Conservation (phyloP, 2,329 filamentous ascomycete genomes). For the Pseudocercospora crystallina region DNA sequence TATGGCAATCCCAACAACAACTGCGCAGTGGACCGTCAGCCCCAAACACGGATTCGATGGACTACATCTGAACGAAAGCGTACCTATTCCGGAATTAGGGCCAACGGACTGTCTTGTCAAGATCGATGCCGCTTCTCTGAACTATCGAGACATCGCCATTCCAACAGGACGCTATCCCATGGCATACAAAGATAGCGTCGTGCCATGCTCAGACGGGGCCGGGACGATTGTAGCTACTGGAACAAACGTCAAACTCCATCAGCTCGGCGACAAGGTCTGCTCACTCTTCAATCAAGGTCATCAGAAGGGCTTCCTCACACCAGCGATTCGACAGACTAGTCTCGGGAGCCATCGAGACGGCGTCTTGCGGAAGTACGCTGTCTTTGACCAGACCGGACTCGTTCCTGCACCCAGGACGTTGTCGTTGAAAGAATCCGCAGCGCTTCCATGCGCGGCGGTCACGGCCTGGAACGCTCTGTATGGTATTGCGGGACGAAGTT, state of each 20-base stretch:
- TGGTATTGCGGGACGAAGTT: constrained; percentile 56
- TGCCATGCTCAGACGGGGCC: constrained; percentile 53
- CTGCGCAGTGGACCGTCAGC: constrained; percentile 51
- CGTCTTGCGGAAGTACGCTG: constrained; percentile 3
- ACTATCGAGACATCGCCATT: constrained; percentile 51
- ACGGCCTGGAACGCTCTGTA: constrained; percentile 1
- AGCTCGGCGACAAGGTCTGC: constrained; percentile 56
- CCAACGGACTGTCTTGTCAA: constrained; percentile 72
- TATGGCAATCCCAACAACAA: not conserved
- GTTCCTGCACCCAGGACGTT: constrained; percentile 2
- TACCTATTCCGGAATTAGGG: constrained; percentile 58
- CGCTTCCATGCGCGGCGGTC: not conserved
- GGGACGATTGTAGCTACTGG: constrained; percentile 55
- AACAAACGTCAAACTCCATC: constrained; percentile 55
- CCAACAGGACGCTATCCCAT: constrained; percentile 47
- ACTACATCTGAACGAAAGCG: constrained; percentile 53
- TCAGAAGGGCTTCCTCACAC: constrained; percentile 46
- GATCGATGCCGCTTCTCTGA: constrained; percentile 46
- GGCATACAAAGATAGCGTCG: constrained; percentile 38
- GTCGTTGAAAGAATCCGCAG: not conserved
- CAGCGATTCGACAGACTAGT: constrained; percentile 61
- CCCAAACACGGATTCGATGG: constrained; percentile 59
- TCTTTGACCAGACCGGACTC: constrained; percentile 1
- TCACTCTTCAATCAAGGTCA: constrained; percentile 64
- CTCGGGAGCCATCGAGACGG: constrained; percentile 6